Percentiles rank a stretch among this genome's conserved stretches.
phyloP scores from a whole-genome alignment of 192 early-diverging fungal species.

The Rhizophagus prolifer region DNA sequence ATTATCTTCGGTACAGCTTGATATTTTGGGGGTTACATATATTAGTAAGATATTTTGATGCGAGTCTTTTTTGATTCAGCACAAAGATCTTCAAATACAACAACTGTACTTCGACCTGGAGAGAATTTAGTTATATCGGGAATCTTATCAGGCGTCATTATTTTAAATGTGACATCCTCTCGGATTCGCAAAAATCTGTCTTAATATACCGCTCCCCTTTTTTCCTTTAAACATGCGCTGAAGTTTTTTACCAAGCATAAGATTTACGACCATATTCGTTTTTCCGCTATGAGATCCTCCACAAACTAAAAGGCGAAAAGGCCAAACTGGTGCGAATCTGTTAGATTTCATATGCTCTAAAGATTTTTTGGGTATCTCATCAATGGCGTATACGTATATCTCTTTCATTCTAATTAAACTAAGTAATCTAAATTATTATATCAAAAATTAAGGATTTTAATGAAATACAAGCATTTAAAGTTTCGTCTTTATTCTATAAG shows the following conservation, averaged over 20 bases:
- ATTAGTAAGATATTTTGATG: not conserved
- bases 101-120: not conserved
- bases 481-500: too few relatives aligned
- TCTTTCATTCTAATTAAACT: too few relatives aligned
- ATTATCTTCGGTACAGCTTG: slow-evolving; percentile 10
- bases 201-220: slow-evolving; percentile 5
- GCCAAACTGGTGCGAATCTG: not conserved
- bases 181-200: slow-evolving; percentile 12
- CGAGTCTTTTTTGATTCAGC: slow-evolving; percentile 19
- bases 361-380: slow-evolving; percentile 3
- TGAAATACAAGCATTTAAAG: too few relatives aligned
- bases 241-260: slow-evolving; percentile 7
- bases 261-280: slow-evolving; percentile 23
- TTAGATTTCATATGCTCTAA: slow-evolving; percentile 8
- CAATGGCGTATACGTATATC: not conserved
- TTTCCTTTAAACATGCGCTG: slow-evolving; percentile 9
- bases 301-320: not conserved
- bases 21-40: not conserved
- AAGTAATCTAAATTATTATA: too few relatives aligned
- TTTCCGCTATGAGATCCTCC: slow-evolving; percentile 19
- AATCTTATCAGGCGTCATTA: not conserved
- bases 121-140: slow-evolving; percentile 15
- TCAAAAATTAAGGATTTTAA: too few relatives aligned
- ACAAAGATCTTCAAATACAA: slow-evolving; percentile 19
- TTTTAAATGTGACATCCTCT: slow-evolving; percentile 15